Conservation (phyloP, 768 basidiomycete genomes). For the Boletus sp. region DNA sequence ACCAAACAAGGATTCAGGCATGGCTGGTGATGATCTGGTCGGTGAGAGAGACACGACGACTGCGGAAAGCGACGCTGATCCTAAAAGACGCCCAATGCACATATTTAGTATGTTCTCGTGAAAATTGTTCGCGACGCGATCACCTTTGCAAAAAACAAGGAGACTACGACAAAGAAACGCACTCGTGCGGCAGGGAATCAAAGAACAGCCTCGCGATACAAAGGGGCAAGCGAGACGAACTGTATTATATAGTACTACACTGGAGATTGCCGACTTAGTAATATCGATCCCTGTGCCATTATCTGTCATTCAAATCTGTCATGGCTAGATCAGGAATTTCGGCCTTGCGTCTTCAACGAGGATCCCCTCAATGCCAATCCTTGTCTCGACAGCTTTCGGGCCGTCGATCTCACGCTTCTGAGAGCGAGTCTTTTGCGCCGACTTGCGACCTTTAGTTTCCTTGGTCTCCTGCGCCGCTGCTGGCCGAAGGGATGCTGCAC, state of each 20-base stretch:
- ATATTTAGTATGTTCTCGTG: constrained; percentile 17
- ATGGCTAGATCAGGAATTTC: no score
- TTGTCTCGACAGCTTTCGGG: constrained; percentile 11
- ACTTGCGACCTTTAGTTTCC: constrained; percentile 46
- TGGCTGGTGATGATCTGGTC: constrained; percentile 12
- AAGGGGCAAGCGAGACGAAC: background rate
- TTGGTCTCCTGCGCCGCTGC: constrained; percentile 39
- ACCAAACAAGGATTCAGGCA: constrained; percentile 32
- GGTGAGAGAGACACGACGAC: constrained; percentile 11
- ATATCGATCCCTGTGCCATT: background rate
- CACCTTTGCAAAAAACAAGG: constrained; percentile 13
- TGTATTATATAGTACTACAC: background rate
- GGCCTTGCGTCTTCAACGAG: background rate
- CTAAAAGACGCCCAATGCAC: constrained; percentile 7
- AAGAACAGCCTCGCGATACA: background rate
- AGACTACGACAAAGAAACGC: background rate
- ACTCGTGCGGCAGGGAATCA: background rate
- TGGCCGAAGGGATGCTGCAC: constrained; percentile 41
- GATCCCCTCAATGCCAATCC: constrained; percentile 3
- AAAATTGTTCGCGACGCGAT: background rate
- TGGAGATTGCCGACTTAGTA: constrained; percentile 14
- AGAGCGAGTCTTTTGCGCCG: constrained; percentile 25
- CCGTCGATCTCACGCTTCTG: constrained; percentile 31
- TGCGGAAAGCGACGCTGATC: constrained; percentile 6
- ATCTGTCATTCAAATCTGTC: no score